Base-by-base conservation (phyloP, 306 rosid genomes). In the Glycine latifolia region DNA sequence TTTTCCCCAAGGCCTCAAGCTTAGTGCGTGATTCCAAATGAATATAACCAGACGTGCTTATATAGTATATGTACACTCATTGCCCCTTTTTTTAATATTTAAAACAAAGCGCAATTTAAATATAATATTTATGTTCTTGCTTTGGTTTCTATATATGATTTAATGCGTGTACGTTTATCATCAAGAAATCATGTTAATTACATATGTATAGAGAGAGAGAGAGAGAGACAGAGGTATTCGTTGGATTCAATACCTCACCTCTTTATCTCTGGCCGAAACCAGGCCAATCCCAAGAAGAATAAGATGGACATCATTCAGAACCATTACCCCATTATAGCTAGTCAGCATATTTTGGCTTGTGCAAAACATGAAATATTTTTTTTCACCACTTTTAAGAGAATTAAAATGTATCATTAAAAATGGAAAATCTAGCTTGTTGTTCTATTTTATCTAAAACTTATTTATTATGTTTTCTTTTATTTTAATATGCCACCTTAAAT, bases 1-100 rank as follows among this genome's bases (percentile, higher is more conserved):
- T 87, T 54, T 46, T 61, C 60, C 7, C 7, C 17, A 33, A 60
- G 33, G 39, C 50, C 3, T 60, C 9, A 12, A 55, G 50, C 31
- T 31, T 71, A 14, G 62, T 26, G 31, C 31, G 31, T 84, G 85
- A 39, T 55, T 79, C 86, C 82, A 61, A 52, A 46, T 71, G 77
- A 81, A 53, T 76, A 72, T 80, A 79, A 47, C 41, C 2, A 8
- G 2, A 14, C 44, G 2, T 20, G 49, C 76, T 76, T 88, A 79
- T 85, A 84, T 84, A 87, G 37, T 44, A 26, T 26, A 48, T 15
- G 7, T 13, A 58, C 26, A 12, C 46, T 10, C 41, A 11, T 1
- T n/a, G 1, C 0, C 37, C 37, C 20, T 20, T 17, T 26, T 39
- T 46, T 49, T 5, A 26, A 68, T 76, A 46, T 80, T 79, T 63